phyloP scores from a whole-genome alignment of 164 flowering plant genomes.

The Aristolochia fimbriata region DNA sequence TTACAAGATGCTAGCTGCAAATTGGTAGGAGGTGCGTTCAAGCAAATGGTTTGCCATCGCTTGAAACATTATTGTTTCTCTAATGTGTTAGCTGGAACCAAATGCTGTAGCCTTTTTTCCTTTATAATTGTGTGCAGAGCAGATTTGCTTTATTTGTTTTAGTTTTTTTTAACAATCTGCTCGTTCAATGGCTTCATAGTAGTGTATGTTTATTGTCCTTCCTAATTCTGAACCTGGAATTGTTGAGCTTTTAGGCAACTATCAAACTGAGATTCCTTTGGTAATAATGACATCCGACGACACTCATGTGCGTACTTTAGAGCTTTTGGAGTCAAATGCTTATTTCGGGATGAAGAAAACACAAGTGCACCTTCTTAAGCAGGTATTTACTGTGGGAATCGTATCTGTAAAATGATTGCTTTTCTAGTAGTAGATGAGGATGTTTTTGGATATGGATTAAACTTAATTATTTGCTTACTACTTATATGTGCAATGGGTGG shows the following conservation, averaged over 20 bases:
- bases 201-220: not conserved
- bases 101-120: no score
- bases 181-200: no score
- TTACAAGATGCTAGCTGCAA: conserved; percentile 69
- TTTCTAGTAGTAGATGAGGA: no score
- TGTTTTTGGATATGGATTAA: no score
- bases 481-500: no score
- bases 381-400: conserved; percentile 32
- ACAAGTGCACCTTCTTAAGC: conserved; percentile 87
- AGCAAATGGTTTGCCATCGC: not conserved
- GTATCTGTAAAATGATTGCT: no score
- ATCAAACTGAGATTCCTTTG: conserved; percentile 55
- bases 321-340: conserved; percentile 66
- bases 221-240: conserved; percentile 1
- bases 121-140: no score
- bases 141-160: no score
- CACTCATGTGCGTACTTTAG: conserved; percentile 65
- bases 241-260: conserved; percentile 33
- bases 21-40: conserved; percentile 36
- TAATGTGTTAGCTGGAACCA: no score
- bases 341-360: conserved; percentile 90
- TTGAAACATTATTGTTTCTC: no score
- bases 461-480: no score
- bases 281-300: conserved; percentile 99
- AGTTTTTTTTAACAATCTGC: no score